phyloP scores from a whole-genome alignment of 2,329 filamentous ascomycete genomes.

The Magnaporthiopsis rhizophila region DNA sequence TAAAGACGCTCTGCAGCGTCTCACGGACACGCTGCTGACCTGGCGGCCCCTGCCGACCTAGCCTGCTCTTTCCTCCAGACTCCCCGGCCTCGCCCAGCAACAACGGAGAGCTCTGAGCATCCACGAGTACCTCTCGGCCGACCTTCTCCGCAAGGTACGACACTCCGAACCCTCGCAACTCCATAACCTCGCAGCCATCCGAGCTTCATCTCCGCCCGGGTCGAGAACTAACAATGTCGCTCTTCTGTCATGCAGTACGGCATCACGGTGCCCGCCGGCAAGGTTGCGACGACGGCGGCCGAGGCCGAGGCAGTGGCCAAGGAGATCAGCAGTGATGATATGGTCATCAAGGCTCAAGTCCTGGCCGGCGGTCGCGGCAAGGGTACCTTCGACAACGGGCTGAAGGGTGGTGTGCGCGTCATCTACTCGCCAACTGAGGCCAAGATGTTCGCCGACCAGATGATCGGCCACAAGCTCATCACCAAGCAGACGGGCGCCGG shows the following conservation, averaged over 20 bases:
- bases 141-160: slow-evolving; percentile 69
- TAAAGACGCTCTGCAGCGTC: background rate
- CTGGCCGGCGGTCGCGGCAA: slow-evolving; percentile 97
- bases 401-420: slow-evolving; percentile 97
- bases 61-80: slow-evolving; percentile 39
- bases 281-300: slow-evolving; percentile 71
- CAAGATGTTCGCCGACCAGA: slow-evolving; percentile 96
- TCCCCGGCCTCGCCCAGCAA: slow-evolving; percentile 64
- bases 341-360: slow-evolving; percentile 99
- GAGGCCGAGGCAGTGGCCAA: slow-evolving; percentile 92
- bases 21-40: slow-evolving; percentile 14
- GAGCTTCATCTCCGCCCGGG: background rate
- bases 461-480: slow-evolving; percentile 99
- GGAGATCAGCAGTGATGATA: slow-evolving; percentile 85
- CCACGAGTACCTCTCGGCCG: slow-evolving; percentile 95
- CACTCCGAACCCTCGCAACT: slow-evolving; percentile 1
- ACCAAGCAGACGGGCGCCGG: slow-evolving; percentile 97
- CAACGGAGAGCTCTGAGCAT: slow-evolving; percentile 78
- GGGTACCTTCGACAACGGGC: slow-evolving; percentile 93
- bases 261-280: slow-evolving; percentile 83
- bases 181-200: background rate
- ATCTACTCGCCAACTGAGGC: slow-evolving; percentile 97
- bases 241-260: slow-evolving; percentile 60
- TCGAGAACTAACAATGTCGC: slow-evolving; percentile 7
- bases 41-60: background rate